Percentiles rank a stretch among this genome's conserved stretches.
phyloP scores from a whole-genome alignment of 2,329 filamentous ascomycete genomes.

The Nectriaceae sp. region DNA sequence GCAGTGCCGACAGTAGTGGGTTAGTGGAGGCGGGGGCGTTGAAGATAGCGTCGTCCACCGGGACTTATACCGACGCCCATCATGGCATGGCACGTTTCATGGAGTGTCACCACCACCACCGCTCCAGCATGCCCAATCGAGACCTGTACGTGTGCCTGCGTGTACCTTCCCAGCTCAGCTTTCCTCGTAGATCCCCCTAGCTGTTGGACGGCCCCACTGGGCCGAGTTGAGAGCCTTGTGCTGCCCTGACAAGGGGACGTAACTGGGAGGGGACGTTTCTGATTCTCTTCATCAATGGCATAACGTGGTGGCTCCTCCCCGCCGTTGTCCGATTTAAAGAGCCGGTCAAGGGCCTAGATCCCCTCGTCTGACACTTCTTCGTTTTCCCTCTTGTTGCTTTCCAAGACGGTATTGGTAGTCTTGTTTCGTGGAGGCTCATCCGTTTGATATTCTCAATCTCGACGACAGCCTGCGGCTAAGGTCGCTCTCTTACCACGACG shows the following conservation, averaged over 20 bases:
- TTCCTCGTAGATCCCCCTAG: not conserved
- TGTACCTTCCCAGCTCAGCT: not conserved
- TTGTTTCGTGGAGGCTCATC: too few species aligned
- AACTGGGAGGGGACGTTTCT: too few species aligned
- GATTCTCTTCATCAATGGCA: not conserved
- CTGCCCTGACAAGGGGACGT: not conserved
- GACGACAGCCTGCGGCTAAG: too few species aligned
- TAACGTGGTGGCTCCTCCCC: not conserved
- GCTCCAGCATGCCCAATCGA: not conserved
- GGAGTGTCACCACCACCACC: conserved; percentile 1
- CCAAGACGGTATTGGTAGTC: too few species aligned
- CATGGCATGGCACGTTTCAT: conserved; percentile 1
- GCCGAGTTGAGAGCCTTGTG: not conserved
- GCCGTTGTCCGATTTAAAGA: not conserved
- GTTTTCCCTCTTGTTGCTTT: not conserved
- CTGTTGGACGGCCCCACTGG: not conserved
- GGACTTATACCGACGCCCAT: conserved; percentile 1
- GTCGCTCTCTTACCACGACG: too few species aligned
- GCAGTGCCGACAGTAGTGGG: conserved; percentile 1
- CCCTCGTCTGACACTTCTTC: conserved; percentile 8
- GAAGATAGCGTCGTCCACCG: not conserved
- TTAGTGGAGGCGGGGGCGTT: conserved; percentile 1
- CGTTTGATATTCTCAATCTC: too few species aligned
- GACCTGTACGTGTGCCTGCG: not conserved
- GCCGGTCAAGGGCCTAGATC: not conserved